A percentile compares a stretch with the other conserved stretches of the same genome.
Conservation (phyloP, 495 filamentous ascomycete species). For the Aspergillus biplanus region DNA sequence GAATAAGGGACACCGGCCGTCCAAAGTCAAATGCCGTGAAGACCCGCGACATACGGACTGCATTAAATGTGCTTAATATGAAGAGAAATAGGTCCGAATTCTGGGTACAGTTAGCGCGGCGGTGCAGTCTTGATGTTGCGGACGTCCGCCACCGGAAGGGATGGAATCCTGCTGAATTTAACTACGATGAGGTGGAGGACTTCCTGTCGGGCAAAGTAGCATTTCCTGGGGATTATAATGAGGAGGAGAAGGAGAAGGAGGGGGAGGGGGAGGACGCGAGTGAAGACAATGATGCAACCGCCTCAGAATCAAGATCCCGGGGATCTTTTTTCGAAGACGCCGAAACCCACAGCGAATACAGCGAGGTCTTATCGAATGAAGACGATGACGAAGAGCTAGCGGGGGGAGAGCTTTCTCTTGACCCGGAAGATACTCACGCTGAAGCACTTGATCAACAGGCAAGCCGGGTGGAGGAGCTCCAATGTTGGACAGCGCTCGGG, state of each 20-base stretch:
- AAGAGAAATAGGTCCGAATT: constrained; percentile 45
- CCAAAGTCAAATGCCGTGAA: constrained; percentile 47
- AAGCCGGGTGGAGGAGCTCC: constrained; percentile 57
- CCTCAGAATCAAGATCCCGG: no score
- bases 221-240: not conserved
- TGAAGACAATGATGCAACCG: constrained; percentile 26
- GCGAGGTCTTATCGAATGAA: not conserved
- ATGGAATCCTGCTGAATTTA: constrained; percentile 37
- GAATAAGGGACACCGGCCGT: constrained; percentile 39
- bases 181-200: constrained; percentile 60
- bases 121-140: constrained; percentile 60
- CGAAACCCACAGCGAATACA: not conserved
- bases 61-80: constrained; percentile 55
- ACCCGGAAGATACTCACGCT: constrained; percentile 53
- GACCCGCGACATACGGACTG: constrained; percentile 65
- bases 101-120: constrained; percentile 63
- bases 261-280: constrained; percentile 22
- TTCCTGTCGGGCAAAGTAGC: constrained; percentile 36
- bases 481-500: constrained; percentile 57
- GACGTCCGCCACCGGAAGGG: constrained; percentile 42
- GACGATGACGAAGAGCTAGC: constrained; percentile 23
- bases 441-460: constrained; percentile 56
- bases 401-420: constrained; percentile 6
- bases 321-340: not conserved
- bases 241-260: constrained; percentile 11